These are phyloP conservation scores for Coemansia sp. DNA, from an alignment of 192 early-diverging fungal species.

Conservation along the genomic window DNA sequence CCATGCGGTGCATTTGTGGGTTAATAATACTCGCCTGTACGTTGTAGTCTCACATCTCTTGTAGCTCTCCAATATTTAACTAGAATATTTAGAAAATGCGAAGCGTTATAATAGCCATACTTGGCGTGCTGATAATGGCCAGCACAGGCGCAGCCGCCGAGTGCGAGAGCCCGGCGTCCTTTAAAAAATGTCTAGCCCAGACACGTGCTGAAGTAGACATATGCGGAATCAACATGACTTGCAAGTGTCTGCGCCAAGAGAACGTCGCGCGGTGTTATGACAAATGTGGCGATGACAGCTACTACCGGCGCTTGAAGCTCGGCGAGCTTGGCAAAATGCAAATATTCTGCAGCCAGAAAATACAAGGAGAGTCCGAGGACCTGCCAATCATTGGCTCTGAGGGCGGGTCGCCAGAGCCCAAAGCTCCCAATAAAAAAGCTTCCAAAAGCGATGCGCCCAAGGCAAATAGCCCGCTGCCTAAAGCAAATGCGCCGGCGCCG, in stretches of 20 bases:
- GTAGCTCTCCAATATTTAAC: too few species aligned
- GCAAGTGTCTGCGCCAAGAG: constrained; percentile 43
- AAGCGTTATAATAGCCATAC: background rate
- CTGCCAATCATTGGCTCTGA: constrained; percentile 44
- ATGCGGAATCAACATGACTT: constrained; percentile 52
- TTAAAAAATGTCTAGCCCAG: constrained; percentile 46
- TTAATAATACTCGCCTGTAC: too few species aligned
- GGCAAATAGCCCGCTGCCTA: constrained; percentile 2
- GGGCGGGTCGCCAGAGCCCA: background rate
- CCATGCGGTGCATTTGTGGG: too few species aligned
- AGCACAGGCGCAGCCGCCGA: background rate
- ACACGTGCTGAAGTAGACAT: constrained; percentile 49
- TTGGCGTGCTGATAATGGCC: background rate
- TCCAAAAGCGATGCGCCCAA: background rate
- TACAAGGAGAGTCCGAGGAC: constrained; percentile 38
- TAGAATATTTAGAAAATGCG: background rate
- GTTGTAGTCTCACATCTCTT: too few species aligned
- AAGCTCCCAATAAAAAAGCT: background rate
- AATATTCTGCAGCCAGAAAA: constrained; percentile 47
- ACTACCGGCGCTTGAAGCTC: constrained; percentile 24
- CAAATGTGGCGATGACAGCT: constrained; percentile 44
- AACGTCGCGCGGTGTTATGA: constrained; percentile 40
- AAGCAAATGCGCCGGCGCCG: background rate
- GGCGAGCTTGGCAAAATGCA: constrained; percentile 45
- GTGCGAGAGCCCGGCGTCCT: constrained; percentile 41